A percentile compares a stretch with the other conserved stretches of the same genome.
Conservation (phyloP, 2,329 filamentous ascomycete species). For the Penicillium aurantiogriseum region DNA sequence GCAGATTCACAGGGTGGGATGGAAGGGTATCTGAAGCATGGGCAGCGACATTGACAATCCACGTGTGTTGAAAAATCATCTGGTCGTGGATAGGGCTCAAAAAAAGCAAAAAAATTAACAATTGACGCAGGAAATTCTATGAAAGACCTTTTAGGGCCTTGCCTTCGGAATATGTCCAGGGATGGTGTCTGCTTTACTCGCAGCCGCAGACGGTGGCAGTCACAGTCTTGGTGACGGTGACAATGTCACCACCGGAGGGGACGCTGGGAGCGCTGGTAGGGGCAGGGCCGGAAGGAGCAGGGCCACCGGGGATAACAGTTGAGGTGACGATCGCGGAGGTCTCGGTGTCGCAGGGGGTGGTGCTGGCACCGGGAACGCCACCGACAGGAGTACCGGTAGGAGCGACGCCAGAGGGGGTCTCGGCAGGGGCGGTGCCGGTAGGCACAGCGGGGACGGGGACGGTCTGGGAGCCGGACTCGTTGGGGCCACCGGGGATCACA, state of each 20-base stretch:
- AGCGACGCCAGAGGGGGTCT: conserved; percentile 9
- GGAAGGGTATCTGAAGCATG: neutral
- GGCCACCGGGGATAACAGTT: conserved; percentile 10
- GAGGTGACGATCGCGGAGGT: conserved; percentile 15
- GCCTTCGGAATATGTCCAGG: neutral
- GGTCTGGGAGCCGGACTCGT: neutral
- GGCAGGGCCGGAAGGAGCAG: conserved; percentile 7
- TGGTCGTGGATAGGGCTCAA: conserved; percentile 16
- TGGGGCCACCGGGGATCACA: conserved; percentile 3
- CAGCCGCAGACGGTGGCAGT: conserved; percentile 23
- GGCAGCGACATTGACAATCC: too few relatives aligned
- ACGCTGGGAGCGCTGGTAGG: conserved; percentile 18
- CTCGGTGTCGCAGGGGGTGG: conserved; percentile 20
- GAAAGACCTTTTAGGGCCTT: neutral
- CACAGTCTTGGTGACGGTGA: conserved; percentile 17
- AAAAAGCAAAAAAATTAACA: conserved; percentile 3
- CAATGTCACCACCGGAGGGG: neutral
- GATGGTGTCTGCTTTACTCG: conserved; percentile 16
- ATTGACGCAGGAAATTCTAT: neutral
- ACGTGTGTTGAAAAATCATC: conserved; percentile 13
- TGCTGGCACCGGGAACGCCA: conserved; percentile 10
- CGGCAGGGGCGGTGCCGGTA: conserved; percentile 7
- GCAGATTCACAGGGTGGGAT: conserved; percentile 16
- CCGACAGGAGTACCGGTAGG: conserved; percentile 7
- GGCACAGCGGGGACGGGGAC: conserved; percentile 10